These are phyloP conservation scores for Asterella californica DNA, from an alignment of 225 moss, liverwort and hornwort genomes.

Conservation along the genomic window DNA sequence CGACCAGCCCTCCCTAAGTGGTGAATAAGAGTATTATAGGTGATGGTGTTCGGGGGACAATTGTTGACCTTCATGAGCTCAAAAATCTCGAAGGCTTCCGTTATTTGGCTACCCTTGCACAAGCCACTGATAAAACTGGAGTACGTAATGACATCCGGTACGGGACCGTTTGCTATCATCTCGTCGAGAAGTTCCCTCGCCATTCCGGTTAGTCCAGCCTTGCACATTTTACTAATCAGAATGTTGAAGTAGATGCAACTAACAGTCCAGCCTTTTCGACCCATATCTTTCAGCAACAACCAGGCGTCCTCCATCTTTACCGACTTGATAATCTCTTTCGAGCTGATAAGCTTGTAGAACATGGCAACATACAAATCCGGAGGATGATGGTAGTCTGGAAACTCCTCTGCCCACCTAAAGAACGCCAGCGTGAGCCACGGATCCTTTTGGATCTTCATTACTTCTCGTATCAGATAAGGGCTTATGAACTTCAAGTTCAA, in stretches of 20 bases:
- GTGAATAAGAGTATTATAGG: conserved; percentile 73
- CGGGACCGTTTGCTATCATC: conserved; percentile 61
- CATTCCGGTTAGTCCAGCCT: conserved; percentile 44
- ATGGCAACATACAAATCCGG: conserved; percentile 46
- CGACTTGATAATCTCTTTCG: conserved; percentile 20
- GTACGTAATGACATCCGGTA: conserved; percentile 72
- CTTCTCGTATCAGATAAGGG: conserved; percentile 36
- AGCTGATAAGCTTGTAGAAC: conserved; percentile 43
- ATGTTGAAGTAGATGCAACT: conserved; percentile 67
- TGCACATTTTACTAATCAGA: conserved; percentile 63
- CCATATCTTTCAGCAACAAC: conserved; percentile 55
- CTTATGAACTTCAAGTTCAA: conserved; percentile 41
- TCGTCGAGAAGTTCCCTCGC: conserved; percentile 50
- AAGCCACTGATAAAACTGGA: conserved; percentile 64
- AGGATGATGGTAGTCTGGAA: conserved; percentile 32
- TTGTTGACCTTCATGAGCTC: conserved; percentile 59
- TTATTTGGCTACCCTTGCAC: conserved; percentile 57
- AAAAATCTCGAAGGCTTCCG: conserved; percentile 56
- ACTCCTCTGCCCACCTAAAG: conserved; percentile 43
- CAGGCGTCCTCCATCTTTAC: conserved; percentile 38
- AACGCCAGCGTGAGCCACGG: conserved; percentile 30
- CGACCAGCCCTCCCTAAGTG: conserved; percentile 55
- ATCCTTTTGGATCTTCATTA: conserved; percentile 38
- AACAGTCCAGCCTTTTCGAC: conserved; percentile 45
- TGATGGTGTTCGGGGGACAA: conserved; percentile 71